phyloP scores from a whole-genome alignment of 2,329 filamentous ascomycete species.

The Diaporthe humulicola region DNA sequence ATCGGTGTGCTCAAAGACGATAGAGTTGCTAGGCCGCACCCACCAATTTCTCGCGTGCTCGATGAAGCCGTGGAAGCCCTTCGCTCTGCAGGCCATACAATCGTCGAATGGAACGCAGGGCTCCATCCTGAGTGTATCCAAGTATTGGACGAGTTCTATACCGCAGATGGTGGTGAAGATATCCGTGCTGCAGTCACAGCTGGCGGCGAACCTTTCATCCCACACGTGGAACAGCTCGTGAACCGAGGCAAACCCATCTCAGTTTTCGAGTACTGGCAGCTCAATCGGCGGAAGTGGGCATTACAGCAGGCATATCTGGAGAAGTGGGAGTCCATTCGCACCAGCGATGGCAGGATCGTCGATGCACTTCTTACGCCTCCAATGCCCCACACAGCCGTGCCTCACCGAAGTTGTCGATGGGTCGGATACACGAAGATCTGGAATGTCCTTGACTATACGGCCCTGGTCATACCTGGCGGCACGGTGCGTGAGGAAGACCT shows the following conservation, averaged over 20 bases:
- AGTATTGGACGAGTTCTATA: constrained; percentile 70
- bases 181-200: constrained; percentile 65
- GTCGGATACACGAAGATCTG: constrained; percentile 73
- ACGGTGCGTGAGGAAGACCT: constrained; percentile 57
- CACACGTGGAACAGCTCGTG: constrained; percentile 69
- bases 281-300: constrained; percentile 69
- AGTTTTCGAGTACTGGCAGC: constrained; percentile 76
- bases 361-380: constrained; percentile 71
- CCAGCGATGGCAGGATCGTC: constrained; percentile 58
- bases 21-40: constrained; percentile 66
- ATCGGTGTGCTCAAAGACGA: constrained; percentile 66
- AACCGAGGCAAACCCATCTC: constrained; percentile 66
- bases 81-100: constrained; percentile 62
- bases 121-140: constrained; percentile 63
- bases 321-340: constrained; percentile 66
- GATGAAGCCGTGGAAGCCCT: constrained; percentile 54
- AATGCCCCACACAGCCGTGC: constrained; percentile 71
- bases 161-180: constrained; percentile 74
- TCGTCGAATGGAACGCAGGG: constrained; percentile 65
- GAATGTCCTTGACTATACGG: constrained; percentile 73
- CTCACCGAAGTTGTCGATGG: constrained; percentile 56
- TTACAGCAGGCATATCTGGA: constrained; percentile 69
- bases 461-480: constrained; percentile 68
- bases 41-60: constrained; percentile 63
- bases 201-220: constrained; percentile 71